Evolutionary conservation across 2,329 filamentous ascomycete genomes (phyloP), one percentile per base, ranked within the genome.

Genomic region (Alternaria ethzedia): DNA sequence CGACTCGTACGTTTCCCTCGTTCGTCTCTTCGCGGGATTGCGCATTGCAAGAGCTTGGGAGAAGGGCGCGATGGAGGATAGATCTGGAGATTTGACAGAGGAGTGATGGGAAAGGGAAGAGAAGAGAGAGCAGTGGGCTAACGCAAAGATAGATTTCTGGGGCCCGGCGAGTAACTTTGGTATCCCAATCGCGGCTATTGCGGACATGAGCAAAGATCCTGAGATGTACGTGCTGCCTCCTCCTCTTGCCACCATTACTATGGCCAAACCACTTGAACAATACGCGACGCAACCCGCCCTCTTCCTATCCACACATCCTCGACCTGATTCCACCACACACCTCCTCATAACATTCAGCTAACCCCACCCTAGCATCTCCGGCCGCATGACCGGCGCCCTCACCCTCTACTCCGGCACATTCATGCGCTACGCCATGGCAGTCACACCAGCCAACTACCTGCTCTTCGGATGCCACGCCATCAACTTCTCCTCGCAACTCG

Each of bases 391-490:
- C 60, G 82, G 79, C 71, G 86, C 88, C 49, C 83, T 90, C 26
- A 82, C 84, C 69, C 76, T 87, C 77, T 90, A 90, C 83, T 86
- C 86, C 23, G 86, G 78, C 50, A 87, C 86, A 62, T 90, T 90
- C 82, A 89, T 89, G 87, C 88, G 88, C 77, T 90, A 90, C 82
- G 82, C 88, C 62, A 77, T 90, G 66, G 88, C 88, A 65, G 87
- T 90, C 60, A 82, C 82, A 15, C 88, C 88, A 44, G 83, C 83
- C 73, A 90, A 90, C 82, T 90, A 89, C 82, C 87, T 90, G 68
- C 86, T 90, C 59, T 90, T 90, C 79, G 88, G 86, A 68, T 90
- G 88, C 82, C 88, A 90, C 79, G 81, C 87, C 64, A 84, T 89
- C 80, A 90, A 90, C 81, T 90, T 88, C 79, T 80, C 79, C 68